These are phyloP conservation scores for Coelastrella sp. DNA, from an alignment of 139 green algal species.

Conservation along the genomic window DNA sequence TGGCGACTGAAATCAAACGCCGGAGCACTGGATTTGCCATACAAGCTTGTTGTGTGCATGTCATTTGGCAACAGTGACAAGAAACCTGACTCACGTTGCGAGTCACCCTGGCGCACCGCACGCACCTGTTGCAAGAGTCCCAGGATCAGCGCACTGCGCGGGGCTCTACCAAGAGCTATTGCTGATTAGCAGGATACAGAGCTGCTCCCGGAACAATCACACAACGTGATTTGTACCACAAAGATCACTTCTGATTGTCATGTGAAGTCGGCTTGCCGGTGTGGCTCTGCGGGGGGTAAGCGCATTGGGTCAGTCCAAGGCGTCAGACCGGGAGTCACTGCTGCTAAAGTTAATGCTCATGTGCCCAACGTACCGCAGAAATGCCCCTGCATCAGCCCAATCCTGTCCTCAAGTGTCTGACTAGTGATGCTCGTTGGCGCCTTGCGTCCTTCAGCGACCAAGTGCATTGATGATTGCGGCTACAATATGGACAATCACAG, in stretches of 20 bases:
- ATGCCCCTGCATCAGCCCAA: neutral
- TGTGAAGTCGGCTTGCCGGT: neutral
- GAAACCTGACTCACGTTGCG: neutral
- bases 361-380: neutral
- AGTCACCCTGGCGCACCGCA: neutral
- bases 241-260: neutral
- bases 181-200: neutral
- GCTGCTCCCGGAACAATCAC: neutral
- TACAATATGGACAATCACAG: neutral
- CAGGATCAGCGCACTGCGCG: neutral
- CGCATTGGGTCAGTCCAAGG: neutral
- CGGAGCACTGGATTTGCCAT: neutral
- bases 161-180: neutral
- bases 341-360: neutral
- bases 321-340: neutral
- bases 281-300: neutral
- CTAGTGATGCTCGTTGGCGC: too few species aligned
- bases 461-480: too few species aligned
- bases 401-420: too few species aligned
- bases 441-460: too few species aligned
- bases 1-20: neutral
- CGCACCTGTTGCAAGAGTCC: neutral
- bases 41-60: neutral
- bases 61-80: neutral
- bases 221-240: neutral